A percentile compares a stretch with the other conserved stretches of the same genome.
These are phyloP conservation scores for Melaleuca alternifolia DNA, from an alignment of 345 rosid species.

Conservation along the genomic window DNA sequence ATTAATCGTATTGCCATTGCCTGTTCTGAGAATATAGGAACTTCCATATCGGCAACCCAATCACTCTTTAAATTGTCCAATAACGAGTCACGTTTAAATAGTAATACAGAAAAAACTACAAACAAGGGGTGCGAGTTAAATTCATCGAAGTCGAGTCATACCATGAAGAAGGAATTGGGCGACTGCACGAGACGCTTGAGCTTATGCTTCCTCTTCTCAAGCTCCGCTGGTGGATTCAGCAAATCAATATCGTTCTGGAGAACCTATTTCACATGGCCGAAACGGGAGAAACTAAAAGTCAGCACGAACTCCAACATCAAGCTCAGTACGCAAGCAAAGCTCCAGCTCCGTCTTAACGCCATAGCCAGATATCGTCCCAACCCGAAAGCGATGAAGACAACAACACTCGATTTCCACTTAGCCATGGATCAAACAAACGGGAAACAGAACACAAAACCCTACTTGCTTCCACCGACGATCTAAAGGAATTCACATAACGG, in stretches of 20 bases:
- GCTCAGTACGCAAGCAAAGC: background rate
- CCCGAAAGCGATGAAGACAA: background rate
- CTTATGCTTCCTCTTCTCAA: conserved; percentile 80
- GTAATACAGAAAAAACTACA: background rate
- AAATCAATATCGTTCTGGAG: conserved; percentile 64
- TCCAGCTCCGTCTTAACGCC: background rate
- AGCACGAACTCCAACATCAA: background rate
- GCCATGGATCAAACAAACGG: background rate
- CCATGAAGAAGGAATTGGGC: conserved; percentile 70
- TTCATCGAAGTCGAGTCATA: conserved; percentile 1
- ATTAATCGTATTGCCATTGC: accelerated
- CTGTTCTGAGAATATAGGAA: background rate
- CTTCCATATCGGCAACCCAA: background rate
- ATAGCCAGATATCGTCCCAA: background rate
- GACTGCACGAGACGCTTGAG: conserved; percentile 75
- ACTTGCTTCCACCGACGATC: background rate
- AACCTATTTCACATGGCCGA: conserved; percentile 12
- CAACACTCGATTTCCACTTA: background rate
- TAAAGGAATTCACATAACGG: background rate
- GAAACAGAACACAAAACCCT: background rate
- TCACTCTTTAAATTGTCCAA: background rate
- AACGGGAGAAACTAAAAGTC: background rate
- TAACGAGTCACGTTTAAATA: background rate
- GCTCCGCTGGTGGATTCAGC: conserved; percentile 66
- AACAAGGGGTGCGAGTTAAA: background rate